Conservation (phyloP, 805 yeast genomes). For the Saccharomycopsis sp. region DNA sequence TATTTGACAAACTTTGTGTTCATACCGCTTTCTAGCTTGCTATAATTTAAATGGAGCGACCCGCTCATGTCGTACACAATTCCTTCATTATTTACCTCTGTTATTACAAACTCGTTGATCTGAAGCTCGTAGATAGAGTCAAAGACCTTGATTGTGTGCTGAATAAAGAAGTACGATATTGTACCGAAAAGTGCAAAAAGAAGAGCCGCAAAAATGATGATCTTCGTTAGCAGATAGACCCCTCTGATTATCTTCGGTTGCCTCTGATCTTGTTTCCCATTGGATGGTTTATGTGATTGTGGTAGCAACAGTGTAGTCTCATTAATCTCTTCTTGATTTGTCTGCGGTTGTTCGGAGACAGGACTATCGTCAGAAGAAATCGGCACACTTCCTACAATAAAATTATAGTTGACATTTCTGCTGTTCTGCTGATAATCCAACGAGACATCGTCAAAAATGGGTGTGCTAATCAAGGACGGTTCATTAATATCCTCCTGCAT, state of each 20-base stretch:
- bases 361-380: too few relatives aligned
- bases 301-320: background rate
- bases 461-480: background rate
- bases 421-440: constrained; percentile 1
- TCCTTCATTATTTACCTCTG: constrained; percentile 7
- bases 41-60: constrained; percentile 2
- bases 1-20: background rate
- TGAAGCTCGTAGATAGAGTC: constrained; percentile 5
- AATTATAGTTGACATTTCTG: background rate
- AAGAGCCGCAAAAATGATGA: background rate
- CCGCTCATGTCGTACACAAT: constrained; percentile 4
- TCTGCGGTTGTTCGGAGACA: too few relatives aligned
- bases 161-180: background rate
- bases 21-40: background rate
- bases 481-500: background rate
- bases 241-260: background rate
- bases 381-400: background rate
- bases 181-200: background rate
- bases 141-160: background rate
- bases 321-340: background rate
- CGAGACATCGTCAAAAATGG: constrained; percentile 6
- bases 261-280: background rate
- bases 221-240: background rate
- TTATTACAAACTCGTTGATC: background rate
- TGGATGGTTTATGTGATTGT: too few relatives aligned